These are phyloP conservation scores for Cladochytrium replicatum DNA, from an alignment of 192 early-diverging fungal genomes.

Conservation along the genomic window DNA sequence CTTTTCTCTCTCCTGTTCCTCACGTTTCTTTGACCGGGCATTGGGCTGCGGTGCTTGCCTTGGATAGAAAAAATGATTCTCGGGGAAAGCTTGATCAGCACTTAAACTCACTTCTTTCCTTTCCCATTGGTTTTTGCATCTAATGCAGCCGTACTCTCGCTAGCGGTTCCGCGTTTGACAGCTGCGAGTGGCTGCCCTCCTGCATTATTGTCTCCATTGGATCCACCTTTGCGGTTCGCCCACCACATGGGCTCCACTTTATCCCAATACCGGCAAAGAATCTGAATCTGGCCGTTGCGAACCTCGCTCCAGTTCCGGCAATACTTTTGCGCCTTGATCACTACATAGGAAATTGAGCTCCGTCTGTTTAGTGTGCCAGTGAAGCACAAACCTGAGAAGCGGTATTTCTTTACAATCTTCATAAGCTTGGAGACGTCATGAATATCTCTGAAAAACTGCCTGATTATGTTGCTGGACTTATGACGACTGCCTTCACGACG, in stretches of 20 bases:
- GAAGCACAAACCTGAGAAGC: conserved; percentile 36
- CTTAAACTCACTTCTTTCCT: conserved; percentile 27
- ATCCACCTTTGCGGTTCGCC: conserved; percentile 20
- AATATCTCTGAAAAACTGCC: conserved; percentile 45
- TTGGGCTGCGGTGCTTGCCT: no score
- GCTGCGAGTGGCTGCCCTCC: not conserved
- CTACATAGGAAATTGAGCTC: conserved; percentile 20
- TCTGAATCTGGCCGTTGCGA: conserved; percentile 22
- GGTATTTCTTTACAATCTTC: conserved; percentile 51
- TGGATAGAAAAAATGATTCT: no score
- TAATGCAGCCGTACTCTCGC: conserved; percentile 17
- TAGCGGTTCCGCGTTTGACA: not conserved
- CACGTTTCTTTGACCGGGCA: conserved; percentile 17
- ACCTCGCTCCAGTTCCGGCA: conserved; percentile 13
- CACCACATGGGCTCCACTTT: conserved; percentile 38
- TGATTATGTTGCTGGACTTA: conserved; percentile 28
- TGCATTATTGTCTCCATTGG: not conserved
- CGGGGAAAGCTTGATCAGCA: no score
- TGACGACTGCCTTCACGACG: conserved; percentile 23
- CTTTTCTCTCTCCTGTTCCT: conserved; percentile 21
- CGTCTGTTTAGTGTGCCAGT: not conserved
- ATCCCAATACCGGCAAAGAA: conserved; percentile 36
- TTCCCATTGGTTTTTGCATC: conserved; percentile 21
- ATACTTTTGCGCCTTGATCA: conserved; percentile 35
- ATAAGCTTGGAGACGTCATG: conserved; percentile 45